Conservation (phyloP, 352 stramenopile species). For the Phytophthora syringae region DNA sequence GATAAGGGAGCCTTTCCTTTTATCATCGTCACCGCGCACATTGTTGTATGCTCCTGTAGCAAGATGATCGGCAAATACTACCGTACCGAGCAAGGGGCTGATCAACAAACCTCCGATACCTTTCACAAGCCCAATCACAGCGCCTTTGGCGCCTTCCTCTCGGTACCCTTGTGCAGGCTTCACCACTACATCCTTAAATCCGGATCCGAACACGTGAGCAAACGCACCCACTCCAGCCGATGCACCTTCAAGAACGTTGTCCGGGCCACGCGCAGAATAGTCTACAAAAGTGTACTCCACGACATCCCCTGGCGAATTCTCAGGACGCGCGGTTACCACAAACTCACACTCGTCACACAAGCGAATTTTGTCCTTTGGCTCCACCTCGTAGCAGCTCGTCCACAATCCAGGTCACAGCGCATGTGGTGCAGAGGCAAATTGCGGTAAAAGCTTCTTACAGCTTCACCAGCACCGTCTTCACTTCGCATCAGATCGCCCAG, state of each 20-base stretch:
- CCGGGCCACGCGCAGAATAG: constrained; percentile 63
- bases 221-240: constrained; percentile 63
- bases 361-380: constrained; percentile 55
- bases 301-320: constrained; percentile 56
- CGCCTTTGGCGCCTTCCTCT: constrained; percentile 64
- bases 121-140: constrained; percentile 65
- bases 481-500: constrained; percentile 68
- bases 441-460: constrained; percentile 88
- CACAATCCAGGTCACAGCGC: constrained; percentile 73
- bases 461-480: constrained; percentile 89
- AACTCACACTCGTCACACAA: constrained; percentile 67
- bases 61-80: constrained; percentile 71
- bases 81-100: constrained; percentile 58
- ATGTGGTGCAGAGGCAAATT: constrained; percentile 89
- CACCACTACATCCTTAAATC: constrained; percentile 69
- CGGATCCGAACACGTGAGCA: constrained; percentile 66
- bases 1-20: constrained; percentile 57
- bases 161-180: constrained; percentile 65
- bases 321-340: constrained; percentile 48
- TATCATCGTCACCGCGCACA: constrained; percentile 43
- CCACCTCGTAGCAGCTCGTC: constrained; percentile 59
- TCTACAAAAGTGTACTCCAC: constrained; percentile 71
- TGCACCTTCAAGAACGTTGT: constrained; percentile 57
- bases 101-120: constrained; percentile 61
- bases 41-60: constrained; percentile 72